phyloP scores from a whole-genome alignment of 768 basidiomycete species.

The Arthromyces matolae region DNA sequence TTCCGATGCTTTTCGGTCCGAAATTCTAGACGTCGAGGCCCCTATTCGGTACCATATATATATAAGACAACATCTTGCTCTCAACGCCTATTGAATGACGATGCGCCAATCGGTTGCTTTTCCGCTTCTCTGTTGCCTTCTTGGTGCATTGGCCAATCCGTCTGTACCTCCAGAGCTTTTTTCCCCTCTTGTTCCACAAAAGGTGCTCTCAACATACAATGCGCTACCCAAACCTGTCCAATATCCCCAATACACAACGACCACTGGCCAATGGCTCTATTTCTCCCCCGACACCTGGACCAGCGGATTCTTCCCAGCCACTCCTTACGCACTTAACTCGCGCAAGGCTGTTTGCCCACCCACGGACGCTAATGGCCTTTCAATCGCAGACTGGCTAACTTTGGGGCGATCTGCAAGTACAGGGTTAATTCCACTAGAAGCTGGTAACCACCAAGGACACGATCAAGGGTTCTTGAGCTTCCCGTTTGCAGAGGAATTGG shows the following conservation, averaged over 20 bases:
- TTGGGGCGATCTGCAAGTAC: slow-evolving; percentile 52
- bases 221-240: slow-evolving; percentile 36
- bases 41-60: too few relatives aligned
- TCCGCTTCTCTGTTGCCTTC: slow-evolving; percentile 12
- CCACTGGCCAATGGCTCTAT: slow-evolving; percentile 47
- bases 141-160: slow-evolving; percentile 17
- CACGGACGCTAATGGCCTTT: slow-evolving; percentile 32
- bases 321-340: slow-evolving; percentile 56
- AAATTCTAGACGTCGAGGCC: too few relatives aligned
- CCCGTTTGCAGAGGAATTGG: slow-evolving; percentile 62
- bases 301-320: slow-evolving; percentile 64
- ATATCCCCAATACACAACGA: slow-evolving; percentile 48
- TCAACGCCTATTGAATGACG: background rate
- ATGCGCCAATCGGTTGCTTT: slow-evolving; percentile 6
- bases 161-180: slow-evolving; percentile 48
- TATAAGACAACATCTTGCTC: too few relatives aligned
- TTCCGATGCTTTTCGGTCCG: too few relatives aligned
- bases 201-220: slow-evolving; percentile 54
- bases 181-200: slow-evolving; percentile 54
- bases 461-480: slow-evolving; percentile 67
- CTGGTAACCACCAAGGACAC: slow-evolving; percentile 49
- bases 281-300: slow-evolving; percentile 64
- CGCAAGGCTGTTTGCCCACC: slow-evolving; percentile 47
- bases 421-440: slow-evolving; percentile 49
- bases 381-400: slow-evolving; percentile 49